phyloP scores from a whole-genome alignment of 2,329 filamentous ascomycete genomes.

The Conoideocrella luteorostrata region DNA sequence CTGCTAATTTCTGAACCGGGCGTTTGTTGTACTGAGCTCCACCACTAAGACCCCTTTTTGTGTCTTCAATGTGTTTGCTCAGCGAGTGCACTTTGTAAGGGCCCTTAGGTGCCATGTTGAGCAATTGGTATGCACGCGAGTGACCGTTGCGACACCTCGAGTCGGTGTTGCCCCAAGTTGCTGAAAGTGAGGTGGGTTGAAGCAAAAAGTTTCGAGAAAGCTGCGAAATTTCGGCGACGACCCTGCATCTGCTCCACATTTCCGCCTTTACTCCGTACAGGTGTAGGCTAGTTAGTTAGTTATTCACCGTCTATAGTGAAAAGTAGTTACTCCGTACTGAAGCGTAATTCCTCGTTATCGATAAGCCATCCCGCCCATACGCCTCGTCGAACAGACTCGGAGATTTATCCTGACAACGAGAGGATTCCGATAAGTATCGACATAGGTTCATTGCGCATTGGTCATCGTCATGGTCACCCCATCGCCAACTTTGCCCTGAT shows the following conservation, averaged over 20 bases:
- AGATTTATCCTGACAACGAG: too few species aligned
- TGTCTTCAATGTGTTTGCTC: conserved; percentile 30
- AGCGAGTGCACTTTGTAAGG: conserved; percentile 31
- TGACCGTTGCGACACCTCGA: conserved; percentile 1
- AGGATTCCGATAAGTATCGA: neutral
- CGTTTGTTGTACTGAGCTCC: conserved; percentile 27
- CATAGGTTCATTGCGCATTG: neutral
- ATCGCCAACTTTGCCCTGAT: neutral
- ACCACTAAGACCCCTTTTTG: conserved; percentile 28
- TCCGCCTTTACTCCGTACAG: neutral
- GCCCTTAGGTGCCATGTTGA: conserved; percentile 30
- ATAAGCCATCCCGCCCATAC: neutral
- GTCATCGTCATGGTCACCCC: neutral
- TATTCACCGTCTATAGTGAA: too few species aligned
- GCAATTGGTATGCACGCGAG: conserved; percentile 6
- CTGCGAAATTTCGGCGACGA: conserved; percentile 11
- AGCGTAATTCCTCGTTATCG: conserved; percentile 1
- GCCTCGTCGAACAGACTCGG: neutral
- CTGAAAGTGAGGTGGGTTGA: neutral
- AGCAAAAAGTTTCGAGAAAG: conserved; percentile 10
- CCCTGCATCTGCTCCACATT: conserved; percentile 6
- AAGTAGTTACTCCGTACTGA: too few species aligned
- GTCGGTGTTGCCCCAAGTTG: neutral
- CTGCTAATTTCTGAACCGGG: conserved; percentile 16
- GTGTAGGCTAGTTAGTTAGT: too few species aligned